Evolutionary conservation across 257 asterid species (phyloP).

Genomic region (Solanum clarkiae): DNA sequence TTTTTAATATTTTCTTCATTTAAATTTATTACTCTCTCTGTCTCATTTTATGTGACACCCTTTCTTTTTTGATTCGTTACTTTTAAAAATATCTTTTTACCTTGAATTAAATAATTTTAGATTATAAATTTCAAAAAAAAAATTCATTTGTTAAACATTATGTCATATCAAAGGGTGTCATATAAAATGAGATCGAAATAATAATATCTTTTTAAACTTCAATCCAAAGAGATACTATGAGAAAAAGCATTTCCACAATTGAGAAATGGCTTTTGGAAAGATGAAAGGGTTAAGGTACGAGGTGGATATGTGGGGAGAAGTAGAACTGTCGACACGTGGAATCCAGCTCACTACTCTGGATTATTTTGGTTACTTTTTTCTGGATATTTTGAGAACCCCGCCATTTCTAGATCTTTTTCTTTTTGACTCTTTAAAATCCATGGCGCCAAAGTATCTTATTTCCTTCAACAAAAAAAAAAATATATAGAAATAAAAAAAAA

Average conservation of each 20-base stretch:
- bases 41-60: no score
- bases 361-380: not conserved
- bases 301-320: not conserved
- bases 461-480: no score
- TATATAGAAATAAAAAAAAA: no score
- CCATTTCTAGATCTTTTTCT: not conserved
- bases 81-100: no score
- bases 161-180: accelerated
- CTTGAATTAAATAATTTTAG: no score
- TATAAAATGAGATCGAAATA: no score
- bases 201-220: no score
- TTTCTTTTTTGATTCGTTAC: no score
- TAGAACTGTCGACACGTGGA: conserved; percentile 1
- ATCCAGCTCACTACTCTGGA: not conserved
- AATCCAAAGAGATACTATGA: no score
- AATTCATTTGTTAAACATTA: accelerated
- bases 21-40: no score
- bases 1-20: no score
- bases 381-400: not conserved
- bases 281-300: not conserved
- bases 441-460: conserved; percentile 3
- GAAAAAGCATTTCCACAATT: not conserved
- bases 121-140: no score
- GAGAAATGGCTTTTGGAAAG: conserved; percentile 5
- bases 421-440: conserved; percentile 5